Base-by-base conservation (phyloP, 352 stramenopile species). In the Globisporangium cederbergense region DNA sequence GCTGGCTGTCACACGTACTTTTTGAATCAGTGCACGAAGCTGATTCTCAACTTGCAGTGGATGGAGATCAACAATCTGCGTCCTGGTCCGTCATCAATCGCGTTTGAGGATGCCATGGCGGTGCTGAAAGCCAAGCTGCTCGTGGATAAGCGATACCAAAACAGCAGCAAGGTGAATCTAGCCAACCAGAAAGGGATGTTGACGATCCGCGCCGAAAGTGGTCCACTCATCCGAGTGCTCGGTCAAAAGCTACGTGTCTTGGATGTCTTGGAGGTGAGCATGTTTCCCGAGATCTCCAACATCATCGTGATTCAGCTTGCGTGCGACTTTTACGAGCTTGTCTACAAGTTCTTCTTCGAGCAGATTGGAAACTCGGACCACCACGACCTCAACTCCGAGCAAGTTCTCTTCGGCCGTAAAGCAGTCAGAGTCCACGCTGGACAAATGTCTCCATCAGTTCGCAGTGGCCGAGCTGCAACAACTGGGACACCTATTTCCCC, bases 271-370 rank as follows among this genome's bases (percentile, higher is more conserved):
- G 86, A 95, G 62, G 75, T 95, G 49, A 93, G 81, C 34, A 81
- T 95, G 60, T 95, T 95, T 49, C 86, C 86, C 6, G 86, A 92
- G 50, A 77, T 95, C 13, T 76, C 77, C 20, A 91, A 95, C 58
- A 86, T 91, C 71, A 91, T 95, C 46, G 80, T 91, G 22, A 93
- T 95, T 58, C 86, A 95, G 61, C 75, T 95, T 1, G 81, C 83
- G 0, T 70, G 78, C 10, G 86, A 95, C 47, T 93, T 95, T 43
- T 95, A 93, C 60, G 86, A 93, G 1, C 71, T 95, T 8, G 70
- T 95, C 18, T 86, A 88, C 70, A 95, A 91, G 65, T 95, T 92
- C 42, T 92, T 95, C 73, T 95, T 95, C 43, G 81, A 88, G 50
- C 76, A 82, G 2, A 71, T 80, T 34, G 51, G 38, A 0, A 45